Evolutionary conservation across 1,284 basidiomycete genomes (phyloP), one percentile per base, ranked within the genome.

Genomic region (Ustilago sp.): DNA sequence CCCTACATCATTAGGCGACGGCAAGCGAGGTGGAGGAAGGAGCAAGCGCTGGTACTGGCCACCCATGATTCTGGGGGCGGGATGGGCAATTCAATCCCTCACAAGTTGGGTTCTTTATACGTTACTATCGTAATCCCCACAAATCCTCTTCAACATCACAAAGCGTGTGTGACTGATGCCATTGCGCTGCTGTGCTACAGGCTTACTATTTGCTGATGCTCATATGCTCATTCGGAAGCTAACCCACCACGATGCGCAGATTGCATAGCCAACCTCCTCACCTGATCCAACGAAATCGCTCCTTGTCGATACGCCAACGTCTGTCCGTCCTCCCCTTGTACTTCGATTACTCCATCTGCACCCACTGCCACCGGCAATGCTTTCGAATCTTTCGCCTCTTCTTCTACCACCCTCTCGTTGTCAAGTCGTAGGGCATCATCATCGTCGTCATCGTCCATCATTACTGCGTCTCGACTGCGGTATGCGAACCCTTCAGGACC

Each of bases 61-160:
- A 0, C 93, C 92, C 2, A 74, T 90, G 15, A 90, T 94, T 45
- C 92, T 96, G 47, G 85, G 94, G 1, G 87, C 88, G 1, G 94
- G 93, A 0, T 95, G 94, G 94, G 87, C 84, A 0, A 89, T 90
- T 0, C 71, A 74, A 36, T 62, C 66, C 3, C 5, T 50, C 13
- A 47, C 41, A 0, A 74, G 71, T 43, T 57, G 17, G 3, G 4
- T 31, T 1, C 43, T 74, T 36, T 61, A 63, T 39, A 43, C 11
- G 0, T 50, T 23, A 8, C 55, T 71, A 5, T 19, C n/a, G 5
- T 45, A 19, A 45, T 6, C 43, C 3, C 23, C 23, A 28, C 23
- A 28, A 28, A 28, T 3, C 54, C 19, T 19, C 3, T 19, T 45
- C n/a, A 45, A n/a, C 43, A 28, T 28, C 23, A 28, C 23, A 28